Base-by-base conservation (phyloP, 2,329 filamentous ascomycete genomes). In the Paecilomyces sp. region DNA sequence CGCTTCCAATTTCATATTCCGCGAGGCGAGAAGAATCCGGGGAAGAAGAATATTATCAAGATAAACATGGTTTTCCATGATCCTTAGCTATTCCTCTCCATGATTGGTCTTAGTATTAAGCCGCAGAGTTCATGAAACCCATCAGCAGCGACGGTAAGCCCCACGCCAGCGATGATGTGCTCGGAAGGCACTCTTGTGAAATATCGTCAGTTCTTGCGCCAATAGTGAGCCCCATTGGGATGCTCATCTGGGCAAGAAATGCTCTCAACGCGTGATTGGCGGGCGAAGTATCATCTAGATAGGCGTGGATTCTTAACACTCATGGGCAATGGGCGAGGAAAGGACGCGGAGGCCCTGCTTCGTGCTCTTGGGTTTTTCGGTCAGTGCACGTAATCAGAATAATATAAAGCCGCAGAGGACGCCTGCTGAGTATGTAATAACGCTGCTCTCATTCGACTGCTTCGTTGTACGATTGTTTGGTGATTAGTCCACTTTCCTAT, bases 141-240 rank as follows among this genome's bases (percentile, higher is more conserved):
- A 9, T 36, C 22, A 22, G 22, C 22, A 22, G 22, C 22, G 22
- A 22, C 33, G 33, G 33, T 13, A 36, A 36, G 33, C 11, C 15
- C 33, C 33, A 36, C 33, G 15, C 33, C 33, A 36, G 34, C 59
- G 64, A 67, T 67, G 66, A 65, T 65, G 66, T 67, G 66, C 66
- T 67, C 63, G 62, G 58, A 59, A 60, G 55, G 55, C 52, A 31
- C 54, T 53, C 33, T 67, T 61, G 61, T 67, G 66, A 61, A 57
- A 67, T 67, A 58, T 56, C 54, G 57, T 57, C 58, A 59, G 55
- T 31, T 68, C 60, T 24, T 59, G 47, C 57, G 41, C 47, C 30
- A 51, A 25, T 50, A 13, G 18, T 41, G 57, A 28, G 51, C 57
- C 30, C 56, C 28, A 25, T 36, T 36, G 33, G 33, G 33, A 36